Percentiles rank a stretch among this genome's conserved stretches.
phyloP scores from a whole-genome alignment of 2,329 filamentous ascomycete genomes.

The Chalaropsis thielavioides region DNA sequence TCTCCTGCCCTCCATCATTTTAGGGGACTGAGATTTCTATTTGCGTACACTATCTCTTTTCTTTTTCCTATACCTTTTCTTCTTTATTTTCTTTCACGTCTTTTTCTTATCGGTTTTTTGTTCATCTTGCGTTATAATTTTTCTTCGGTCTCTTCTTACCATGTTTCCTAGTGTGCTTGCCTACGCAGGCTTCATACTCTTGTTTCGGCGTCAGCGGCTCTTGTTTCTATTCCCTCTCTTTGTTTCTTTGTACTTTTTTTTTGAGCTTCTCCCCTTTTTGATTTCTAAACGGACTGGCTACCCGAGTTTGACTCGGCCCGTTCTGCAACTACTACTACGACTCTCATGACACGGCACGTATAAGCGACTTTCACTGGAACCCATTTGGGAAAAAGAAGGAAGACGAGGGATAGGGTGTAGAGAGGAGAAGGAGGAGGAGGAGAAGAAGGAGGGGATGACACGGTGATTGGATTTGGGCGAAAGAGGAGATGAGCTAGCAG shows the following conservation, averaged over 20 bases:
- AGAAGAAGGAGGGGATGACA: background rate
- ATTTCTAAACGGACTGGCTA: background rate
- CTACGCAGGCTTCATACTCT: conserved; percentile 34
- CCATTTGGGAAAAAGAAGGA: conserved; percentile 9
- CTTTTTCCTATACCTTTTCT: conserved; percentile 5
- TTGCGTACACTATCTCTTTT: conserved; percentile 9
- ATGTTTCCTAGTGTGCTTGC: conserved; percentile 52
- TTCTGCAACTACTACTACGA: conserved; percentile 5
- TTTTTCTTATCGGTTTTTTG: conserved; percentile 9
- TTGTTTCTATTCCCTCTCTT: conserved; percentile 20
- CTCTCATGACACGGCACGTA: conserved; percentile 12
- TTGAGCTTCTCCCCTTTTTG: conserved; percentile 2
- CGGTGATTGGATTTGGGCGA: background rate
- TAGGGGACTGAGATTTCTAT: background rate
- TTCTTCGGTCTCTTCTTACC: conserved; percentile 31
- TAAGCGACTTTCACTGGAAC: conserved; percentile 5
- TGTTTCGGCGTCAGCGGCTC: conserved; percentile 10
- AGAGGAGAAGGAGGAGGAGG: background rate
- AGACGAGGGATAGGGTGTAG: background rate
- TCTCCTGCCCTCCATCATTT: background rate
- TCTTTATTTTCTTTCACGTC: conserved; percentile 7
- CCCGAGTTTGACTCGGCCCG: background rate
- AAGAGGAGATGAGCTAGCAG: background rate
- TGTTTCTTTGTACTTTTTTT: conserved; percentile 11
- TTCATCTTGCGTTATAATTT: conserved; percentile 10